A percentile compares a stretch with the other conserved stretches of the same genome.
These are phyloP conservation scores for Eucalyptus polyanthemos DNA, from an alignment of 345 rosid genomes.

Conservation along the genomic window DNA sequence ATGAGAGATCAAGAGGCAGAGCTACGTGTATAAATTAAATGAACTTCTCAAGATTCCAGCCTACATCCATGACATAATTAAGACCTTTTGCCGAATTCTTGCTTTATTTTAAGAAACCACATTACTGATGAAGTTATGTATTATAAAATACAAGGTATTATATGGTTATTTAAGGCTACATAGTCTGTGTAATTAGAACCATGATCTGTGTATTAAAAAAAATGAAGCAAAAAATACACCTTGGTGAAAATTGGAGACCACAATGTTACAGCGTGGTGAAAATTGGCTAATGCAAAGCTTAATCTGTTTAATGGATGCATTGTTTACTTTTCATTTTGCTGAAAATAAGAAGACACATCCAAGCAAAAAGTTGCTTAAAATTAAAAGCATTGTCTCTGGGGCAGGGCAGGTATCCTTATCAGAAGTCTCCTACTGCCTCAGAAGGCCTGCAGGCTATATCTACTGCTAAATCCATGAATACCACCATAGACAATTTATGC, in stretches of 20 bases:
- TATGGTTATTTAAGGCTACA: background rate
- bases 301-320: background rate
- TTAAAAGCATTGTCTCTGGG: background rate
- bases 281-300: background rate
- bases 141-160: background rate
- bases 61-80: background rate
- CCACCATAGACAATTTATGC: background rate
- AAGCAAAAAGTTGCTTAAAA: background rate
- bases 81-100: background rate
- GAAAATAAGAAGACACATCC: background rate
- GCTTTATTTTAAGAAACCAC: background rate
- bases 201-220: background rate
- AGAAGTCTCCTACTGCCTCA: background rate
- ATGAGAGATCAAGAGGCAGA: background rate
- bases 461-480: background rate
- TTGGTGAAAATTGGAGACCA: background rate
- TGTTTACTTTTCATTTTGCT: background rate
- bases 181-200: background rate
- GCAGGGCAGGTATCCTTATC: background rate
- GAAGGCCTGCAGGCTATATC: background rate
- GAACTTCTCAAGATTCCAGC: background rate
- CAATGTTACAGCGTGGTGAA: background rate
- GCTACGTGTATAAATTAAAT: background rate
- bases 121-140: background rate
- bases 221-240: background rate